phyloP scores from a whole-genome alignment of 768 basidiomycete genomes.

The Trametes cingulata region DNA sequence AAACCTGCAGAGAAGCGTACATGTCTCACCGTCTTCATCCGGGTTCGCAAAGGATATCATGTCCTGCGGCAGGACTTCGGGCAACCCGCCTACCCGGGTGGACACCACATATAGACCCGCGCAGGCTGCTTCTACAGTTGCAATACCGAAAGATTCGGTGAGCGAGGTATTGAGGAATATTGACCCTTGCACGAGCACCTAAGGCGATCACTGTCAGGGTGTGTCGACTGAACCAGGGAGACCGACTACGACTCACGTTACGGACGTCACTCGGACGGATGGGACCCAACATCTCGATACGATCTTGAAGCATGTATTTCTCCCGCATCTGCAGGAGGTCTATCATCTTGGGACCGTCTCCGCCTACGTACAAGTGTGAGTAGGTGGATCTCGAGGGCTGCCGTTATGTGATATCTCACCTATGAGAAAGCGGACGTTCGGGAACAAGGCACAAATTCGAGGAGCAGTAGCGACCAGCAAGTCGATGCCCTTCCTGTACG shows the following conservation, averaged over 20 bases:
- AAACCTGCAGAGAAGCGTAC: not conserved
- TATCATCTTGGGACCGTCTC: constrained; percentile 93
- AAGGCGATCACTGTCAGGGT: not conserved
- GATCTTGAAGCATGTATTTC: constrained; percentile 84
- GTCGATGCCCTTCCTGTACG: constrained; percentile 96
- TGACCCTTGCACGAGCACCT: constrained; percentile 85
- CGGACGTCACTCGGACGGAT: constrained; percentile 83
- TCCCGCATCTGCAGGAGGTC: constrained; percentile 96
- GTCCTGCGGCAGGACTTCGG: constrained; percentile 90
- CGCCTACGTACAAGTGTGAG: constrained; percentile 55
- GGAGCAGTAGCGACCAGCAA: constrained; percentile 92
- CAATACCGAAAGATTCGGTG: constrained; percentile 96
- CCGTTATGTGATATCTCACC: constrained; percentile 45
- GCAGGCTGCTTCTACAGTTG: constrained; percentile 96
- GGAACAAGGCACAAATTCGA: constrained; percentile 80
- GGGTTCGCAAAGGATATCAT: constrained; percentile 96
- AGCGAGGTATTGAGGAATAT: constrained; percentile 96
- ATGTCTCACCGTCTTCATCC: constrained; percentile 80
- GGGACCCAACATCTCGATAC: constrained; percentile 86
- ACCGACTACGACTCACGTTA: constrained; percentile 49
- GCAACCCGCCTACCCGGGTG: constrained; percentile 93
- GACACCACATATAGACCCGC: constrained; percentile 93
- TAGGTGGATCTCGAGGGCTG: not conserved
- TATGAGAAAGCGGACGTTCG: constrained; percentile 85
- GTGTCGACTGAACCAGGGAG: not conserved